Conservation (phyloP, 345 rosid species). For the Laguncularia racemosa region DNA sequence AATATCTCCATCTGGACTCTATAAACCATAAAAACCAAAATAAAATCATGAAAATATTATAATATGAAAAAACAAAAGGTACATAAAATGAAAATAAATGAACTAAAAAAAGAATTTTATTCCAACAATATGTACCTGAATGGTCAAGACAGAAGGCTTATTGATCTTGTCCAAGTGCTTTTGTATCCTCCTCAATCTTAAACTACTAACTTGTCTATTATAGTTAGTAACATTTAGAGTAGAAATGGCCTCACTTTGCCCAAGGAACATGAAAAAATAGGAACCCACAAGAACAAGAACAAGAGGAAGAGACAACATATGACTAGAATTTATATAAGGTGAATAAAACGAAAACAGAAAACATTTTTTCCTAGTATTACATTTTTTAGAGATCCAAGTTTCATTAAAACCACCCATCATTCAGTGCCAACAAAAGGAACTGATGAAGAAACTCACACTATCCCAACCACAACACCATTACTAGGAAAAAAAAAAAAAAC, state of each 20-base stretch:
- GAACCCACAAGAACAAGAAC: slow-evolving; percentile 1
- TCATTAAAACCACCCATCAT: slow-evolving; percentile 21
- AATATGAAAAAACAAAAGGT: slow-evolving; percentile 1
- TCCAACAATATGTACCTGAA: slow-evolving; percentile 37
- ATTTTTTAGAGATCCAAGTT: not conserved
- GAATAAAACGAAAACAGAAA: too few relatives aligned
- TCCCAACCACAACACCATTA: slow-evolving; percentile 2
- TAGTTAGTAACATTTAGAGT: slow-evolving; percentile 38
- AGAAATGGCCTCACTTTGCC: slow-evolving; percentile 16
- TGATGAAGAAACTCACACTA: not conserved
- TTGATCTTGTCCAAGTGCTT: slow-evolving; percentile 74
- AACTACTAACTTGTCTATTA: slow-evolving; percentile 55
- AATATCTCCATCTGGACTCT: slow-evolving; percentile 87
- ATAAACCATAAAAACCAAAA: slow-evolving; percentile 2
- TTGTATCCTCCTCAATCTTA: slow-evolving; percentile 74
- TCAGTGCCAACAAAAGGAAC: slow-evolving; percentile 26
- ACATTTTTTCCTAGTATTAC: too few relatives aligned
- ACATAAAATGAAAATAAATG: not conserved
- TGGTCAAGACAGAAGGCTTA: slow-evolving; percentile 74
- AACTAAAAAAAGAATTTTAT: not conserved
- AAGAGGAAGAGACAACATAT: not conserved
- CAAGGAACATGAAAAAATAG: slow-evolving; percentile 9
- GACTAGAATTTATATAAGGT: too few relatives aligned
- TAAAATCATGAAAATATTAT: slow-evolving; percentile 4
- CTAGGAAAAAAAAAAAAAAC: not conserved